Base-by-base conservation (phyloP, 768 basidiomycete species). In the Suillus subalutaceus region DNA sequence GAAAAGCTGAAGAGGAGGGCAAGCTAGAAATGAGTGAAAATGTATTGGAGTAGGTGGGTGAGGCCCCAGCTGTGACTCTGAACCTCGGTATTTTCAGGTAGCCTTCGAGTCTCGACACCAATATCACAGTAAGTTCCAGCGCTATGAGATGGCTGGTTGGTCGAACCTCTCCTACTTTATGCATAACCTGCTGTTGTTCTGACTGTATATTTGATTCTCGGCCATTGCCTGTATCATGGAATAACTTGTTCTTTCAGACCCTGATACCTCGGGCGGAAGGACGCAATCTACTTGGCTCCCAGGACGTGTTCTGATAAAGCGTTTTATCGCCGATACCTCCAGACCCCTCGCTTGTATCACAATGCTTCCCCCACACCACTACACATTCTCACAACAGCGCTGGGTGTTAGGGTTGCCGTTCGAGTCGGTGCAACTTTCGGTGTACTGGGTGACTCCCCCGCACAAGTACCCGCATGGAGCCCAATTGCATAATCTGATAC, bases 181-280 rank as follows among this genome's bases (percentile, higher is more conserved):
- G 26, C 48, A 12, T 26, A 16, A 52, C 16, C 66, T 75, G 66
- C 70, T 12, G 57, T 62, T 46, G 52, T 69, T 69, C 40, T 48
- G 62, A 63, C 64, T 63, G 68, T 73, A 74, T 72, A 69, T 70
- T 67, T 72, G 66, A 71, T 77, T 71, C 71, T 69, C 67, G 67
- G 64, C 65, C 66, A 65, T 69, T 38, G 16, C 70, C 70, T 78
- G 74, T 71, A 78, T 71, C 69, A 69, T 64, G 63, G 35, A 70
- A 55, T 46, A 72, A 66, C 32, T 35, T 65, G 35, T 63, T 59
- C 26, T 12, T 30, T 43, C 26, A 7, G 38, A 16, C n/a, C 58
- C 38, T 23, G 26, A 26, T 40, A 15, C 26, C 23, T 10, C 46
- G 0, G 12, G n/a, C 6, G 23, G 40, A 30, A 9, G 58, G 26